Evolutionary conservation across 2,329 filamentous ascomycete genomes (phyloP).

Genomic region (Alternaria arbusti): DNA sequence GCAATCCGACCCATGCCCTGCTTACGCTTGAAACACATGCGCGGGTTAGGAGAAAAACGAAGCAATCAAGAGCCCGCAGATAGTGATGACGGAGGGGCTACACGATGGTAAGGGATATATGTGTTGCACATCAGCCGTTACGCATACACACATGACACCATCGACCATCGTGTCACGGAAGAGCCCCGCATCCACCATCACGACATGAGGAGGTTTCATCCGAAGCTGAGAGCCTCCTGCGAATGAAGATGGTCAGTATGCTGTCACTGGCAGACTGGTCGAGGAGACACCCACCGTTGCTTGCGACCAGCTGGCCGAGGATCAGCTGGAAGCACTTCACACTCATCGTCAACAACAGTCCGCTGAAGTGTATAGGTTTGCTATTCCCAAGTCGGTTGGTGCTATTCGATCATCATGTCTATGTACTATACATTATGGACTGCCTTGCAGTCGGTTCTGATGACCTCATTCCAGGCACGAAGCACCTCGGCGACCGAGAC

Average conservation of each 20-base stretch:
- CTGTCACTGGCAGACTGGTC: slow-evolving; percentile 22
- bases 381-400: slow-evolving; percentile 6
- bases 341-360: slow-evolving; percentile 18
- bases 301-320: slow-evolving; percentile 8
- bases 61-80: not conserved
- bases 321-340: slow-evolving; percentile 3
- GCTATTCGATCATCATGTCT: slow-evolving; percentile 17
- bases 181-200: not conserved
- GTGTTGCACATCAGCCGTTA: slow-evolving; percentile 11
- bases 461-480: slow-evolving; percentile 3
- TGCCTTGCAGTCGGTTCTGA: slow-evolving; percentile 11
- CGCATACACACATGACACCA: slow-evolving; percentile 13
- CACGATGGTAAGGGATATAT: slow-evolving; percentile 8
- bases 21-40: slow-evolving; percentile 33
- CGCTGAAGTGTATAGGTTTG: slow-evolving; percentile 1
- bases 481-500: slow-evolving; percentile 7
- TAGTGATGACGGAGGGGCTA: slow-evolving; percentile 10
- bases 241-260: slow-evolving; percentile 6
- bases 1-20: slow-evolving; percentile 17
- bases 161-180: slow-evolving; percentile 2
- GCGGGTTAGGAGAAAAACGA: slow-evolving; percentile 18
- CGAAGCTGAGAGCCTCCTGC: not conserved
- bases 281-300: slow-evolving; percentile 18
- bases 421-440: slow-evolving; percentile 41
- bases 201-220: not conserved